A percentile compares a stretch with the other conserved stretches of the same genome.
phyloP scores from a whole-genome alignment of 2,329 filamentous ascomycete species.

The Bipolaris oryzae region DNA sequence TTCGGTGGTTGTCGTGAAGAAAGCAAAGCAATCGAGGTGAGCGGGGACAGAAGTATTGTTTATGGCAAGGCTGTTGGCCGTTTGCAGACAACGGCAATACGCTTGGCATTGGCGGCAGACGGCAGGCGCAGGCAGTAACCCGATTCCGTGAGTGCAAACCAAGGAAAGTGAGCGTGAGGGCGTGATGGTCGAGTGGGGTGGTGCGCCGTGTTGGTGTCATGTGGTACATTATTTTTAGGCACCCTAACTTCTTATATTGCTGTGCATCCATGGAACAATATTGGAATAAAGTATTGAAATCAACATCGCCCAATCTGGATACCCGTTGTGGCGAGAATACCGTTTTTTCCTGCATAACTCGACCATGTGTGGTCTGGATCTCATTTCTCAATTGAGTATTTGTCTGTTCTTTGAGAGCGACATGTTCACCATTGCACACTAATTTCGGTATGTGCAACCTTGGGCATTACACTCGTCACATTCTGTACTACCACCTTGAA shows the following conservation, averaged over 20 bases:
- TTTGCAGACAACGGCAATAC: conserved; percentile 12
- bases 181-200: conserved; percentile 9
- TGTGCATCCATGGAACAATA: conserved; percentile 9
- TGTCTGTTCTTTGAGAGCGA: background rate
- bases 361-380: background rate
- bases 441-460: background rate
- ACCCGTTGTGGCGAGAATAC: background rate
- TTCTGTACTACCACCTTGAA: background rate
- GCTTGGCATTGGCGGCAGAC: conserved; percentile 6
- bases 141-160: background rate
- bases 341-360: background rate
- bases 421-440: background rate
- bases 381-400: background rate
- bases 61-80: conserved; percentile 10
- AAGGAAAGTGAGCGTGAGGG: conserved; percentile 21
- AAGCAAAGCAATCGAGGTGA: conserved; percentile 9
- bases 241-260: background rate
- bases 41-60: conserved; percentile 14
- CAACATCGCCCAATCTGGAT: background rate
- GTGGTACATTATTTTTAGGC: conserved; percentile 10
- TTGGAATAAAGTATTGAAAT: background rate
- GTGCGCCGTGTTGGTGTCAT: conserved; percentile 8
- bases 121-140: conserved; percentile 2
- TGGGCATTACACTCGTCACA: background rate
- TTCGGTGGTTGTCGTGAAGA: conserved; percentile 5